Evolutionary conservation across 768 basidiomycete genomes (phyloP), one percentile per base, ranked within the genome.

Genomic region (Roridomyces roridus): DNA sequence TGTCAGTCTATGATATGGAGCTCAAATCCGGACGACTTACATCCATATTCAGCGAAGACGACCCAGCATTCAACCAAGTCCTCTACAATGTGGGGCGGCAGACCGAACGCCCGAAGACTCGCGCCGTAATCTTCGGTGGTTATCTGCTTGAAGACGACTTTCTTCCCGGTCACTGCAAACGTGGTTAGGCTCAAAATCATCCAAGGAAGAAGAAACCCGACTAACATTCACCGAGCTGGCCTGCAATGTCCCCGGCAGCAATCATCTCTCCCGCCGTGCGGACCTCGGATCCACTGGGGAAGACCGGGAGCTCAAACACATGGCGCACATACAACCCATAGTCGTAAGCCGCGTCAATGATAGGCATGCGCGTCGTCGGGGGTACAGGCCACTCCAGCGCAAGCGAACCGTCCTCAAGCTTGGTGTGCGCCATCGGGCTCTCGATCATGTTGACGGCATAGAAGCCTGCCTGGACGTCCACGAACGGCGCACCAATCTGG

Each of bases 111-210:
- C n/a, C 21, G 9, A 20, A 53, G 1, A 4, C 23, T 39, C 11
- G 6, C 2, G 17, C 12, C 18, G 24, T 18, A 53, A 18, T 39
- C 2, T 25, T 53, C 43, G 4, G 20, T 11, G 8, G 51, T 3
- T 3, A 51, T 36, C 24, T 53, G 51, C 11, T 53, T 46, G 35
- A 39, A 39, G 1, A 46, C 24, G 7, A 53, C 17, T 6, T 39
- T 36, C 18, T 53, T 53, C 11, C 51, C 42, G 12, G 51, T 52
- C n/a, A n/a, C n/a, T n/a, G n/a, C n/a, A n/a, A n/a, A n/a, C n/a
- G n/a, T n/a, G n/a, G n/a, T n/a, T n/a, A 1, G 11, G 41, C 44
- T 37, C 52, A 21, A 46, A 55, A 41, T n/a, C n/a, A n/a, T n/a
- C n/a, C n/a, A n/a, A n/a, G n/a, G n/a, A n/a, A n/a, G n/a, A n/a